Evolutionary conservation across 306 rosid species (phyloP).

Genomic region (Lathyrus oleraceus): DNA sequence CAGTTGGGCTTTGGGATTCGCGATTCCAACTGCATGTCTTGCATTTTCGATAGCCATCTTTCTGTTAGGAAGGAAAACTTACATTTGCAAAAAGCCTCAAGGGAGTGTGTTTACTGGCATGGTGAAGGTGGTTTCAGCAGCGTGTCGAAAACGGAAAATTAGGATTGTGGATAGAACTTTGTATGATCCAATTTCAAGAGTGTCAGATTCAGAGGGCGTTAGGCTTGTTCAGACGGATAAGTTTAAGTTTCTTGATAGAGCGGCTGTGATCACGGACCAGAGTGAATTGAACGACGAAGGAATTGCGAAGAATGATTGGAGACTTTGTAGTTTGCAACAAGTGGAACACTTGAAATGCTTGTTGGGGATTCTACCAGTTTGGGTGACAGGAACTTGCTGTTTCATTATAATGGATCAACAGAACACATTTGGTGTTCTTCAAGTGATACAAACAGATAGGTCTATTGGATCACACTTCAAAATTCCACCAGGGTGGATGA

Average conservation of each 20-base stretch:
- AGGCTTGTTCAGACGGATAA: conserved; percentile 52
- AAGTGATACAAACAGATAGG: conserved; percentile 59
- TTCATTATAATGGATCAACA: conserved; percentile 63
- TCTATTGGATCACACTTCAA: conserved; percentile 59
- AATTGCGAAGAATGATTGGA: conserved; percentile 57
- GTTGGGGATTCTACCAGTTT: conserved; percentile 60
- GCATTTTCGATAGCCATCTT: conserved; percentile 61
- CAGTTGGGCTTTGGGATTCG: conserved; percentile 74
- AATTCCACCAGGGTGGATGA: conserved; percentile 81
- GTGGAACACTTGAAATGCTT: conserved; percentile 76
- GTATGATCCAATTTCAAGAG: conserved; percentile 44
- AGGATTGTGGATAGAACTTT: conserved; percentile 14
- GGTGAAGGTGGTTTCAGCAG: conserved; percentile 60
- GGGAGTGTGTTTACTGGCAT: conserved; percentile 67
- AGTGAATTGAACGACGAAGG: conserved; percentile 51
- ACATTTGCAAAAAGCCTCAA: conserved; percentile 52
- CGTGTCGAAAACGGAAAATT: conserved; percentile 45
- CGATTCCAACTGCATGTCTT: conserved; percentile 66
- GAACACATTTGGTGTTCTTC: conserved; percentile 75
- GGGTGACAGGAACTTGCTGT: conserved; percentile 65
- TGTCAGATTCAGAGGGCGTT: not conserved
- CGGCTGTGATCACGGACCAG: conserved; percentile 54
- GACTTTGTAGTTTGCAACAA: conserved; percentile 71
- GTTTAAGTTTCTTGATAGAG: conserved; percentile 64
- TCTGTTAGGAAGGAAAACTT: conserved; percentile 59